Evolutionary conservation across 257 asterid species (phyloP).

Genomic region (Nicotiana obtusifolia): DNA sequence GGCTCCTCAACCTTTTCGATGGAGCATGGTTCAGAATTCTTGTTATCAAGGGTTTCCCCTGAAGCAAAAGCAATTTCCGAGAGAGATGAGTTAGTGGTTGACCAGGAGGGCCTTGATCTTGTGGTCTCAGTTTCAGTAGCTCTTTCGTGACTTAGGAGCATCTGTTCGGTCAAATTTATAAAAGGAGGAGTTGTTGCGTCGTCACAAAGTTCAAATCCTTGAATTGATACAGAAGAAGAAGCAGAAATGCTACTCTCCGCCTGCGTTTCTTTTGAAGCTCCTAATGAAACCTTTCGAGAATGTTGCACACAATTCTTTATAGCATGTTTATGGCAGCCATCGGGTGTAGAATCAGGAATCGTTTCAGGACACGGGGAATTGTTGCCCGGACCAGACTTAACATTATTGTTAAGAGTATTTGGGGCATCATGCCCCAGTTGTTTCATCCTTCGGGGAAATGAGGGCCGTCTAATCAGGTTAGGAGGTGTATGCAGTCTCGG

Average conservation of each 20-base stretch:
- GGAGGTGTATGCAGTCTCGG: conserved; percentile 64
- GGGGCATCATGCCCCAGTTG: conserved; percentile 43
- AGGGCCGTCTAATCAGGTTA: conserved; percentile 39
- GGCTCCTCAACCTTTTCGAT: conserved; percentile 24
- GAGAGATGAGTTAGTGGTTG: conserved; percentile 48
- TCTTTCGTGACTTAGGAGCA: conserved; percentile 23
- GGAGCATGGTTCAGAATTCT: conserved; percentile 25
- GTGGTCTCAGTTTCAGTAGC: conserved; percentile 32
- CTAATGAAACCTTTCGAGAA: conserved; percentile 29
- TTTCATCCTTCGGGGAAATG: conserved; percentile 47
- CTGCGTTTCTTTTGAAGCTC: conserved; percentile 42
- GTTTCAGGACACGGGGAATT: conserved; percentile 23
- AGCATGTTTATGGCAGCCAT: conserved; percentile 15
- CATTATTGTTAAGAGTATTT: conserved; percentile 20
- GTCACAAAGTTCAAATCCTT: conserved; percentile 67
- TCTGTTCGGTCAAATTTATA: conserved; percentile 31
- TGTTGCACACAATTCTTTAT: conserved; percentile 37
- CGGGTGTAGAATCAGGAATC: conserved; percentile 25
- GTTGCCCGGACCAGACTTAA: conserved; percentile 17
- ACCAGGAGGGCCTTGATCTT: conserved; percentile 53
- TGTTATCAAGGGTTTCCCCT: conserved; percentile 23
- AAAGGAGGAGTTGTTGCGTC: conserved; percentile 44
- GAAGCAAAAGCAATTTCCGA: conserved; percentile 38
- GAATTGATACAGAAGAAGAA: conserved; percentile 67
- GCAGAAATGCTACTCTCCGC: conserved; percentile 71